These are phyloP conservation scores for Chalciporus pseudorubinellus DNA, from an alignment of 768 basidiomycete species.

Conservation along the genomic window DNA sequence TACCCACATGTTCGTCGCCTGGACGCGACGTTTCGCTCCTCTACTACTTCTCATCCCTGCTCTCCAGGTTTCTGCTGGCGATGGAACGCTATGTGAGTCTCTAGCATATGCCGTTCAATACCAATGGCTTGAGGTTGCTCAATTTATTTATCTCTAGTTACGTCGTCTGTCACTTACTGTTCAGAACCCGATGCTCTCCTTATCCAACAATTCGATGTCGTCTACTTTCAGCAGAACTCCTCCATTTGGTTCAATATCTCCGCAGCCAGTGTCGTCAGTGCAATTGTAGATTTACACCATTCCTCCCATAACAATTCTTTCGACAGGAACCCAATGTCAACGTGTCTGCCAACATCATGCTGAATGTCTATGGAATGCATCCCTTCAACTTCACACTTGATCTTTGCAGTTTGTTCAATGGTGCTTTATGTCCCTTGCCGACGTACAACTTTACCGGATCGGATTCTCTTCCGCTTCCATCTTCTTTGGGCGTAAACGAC, in stretches of 20 bases:
- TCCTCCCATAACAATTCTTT: constrained; percentile 15
- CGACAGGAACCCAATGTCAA: constrained; percentile 68
- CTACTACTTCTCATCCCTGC: constrained; percentile 41
- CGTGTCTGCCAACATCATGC: constrained; percentile 76
- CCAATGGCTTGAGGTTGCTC: constrained; percentile 4
- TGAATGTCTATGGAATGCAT: constrained; percentile 86
- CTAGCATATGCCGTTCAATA: background rate
- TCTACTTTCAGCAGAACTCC: constrained; percentile 65
- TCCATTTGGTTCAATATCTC: constrained; percentile 84
- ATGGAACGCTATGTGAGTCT: constrained; percentile 61
- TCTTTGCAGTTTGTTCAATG: constrained; percentile 74
- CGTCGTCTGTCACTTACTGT: constrained; percentile 88
- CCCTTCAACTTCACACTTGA: constrained; percentile 84
- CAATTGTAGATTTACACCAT: background rate
- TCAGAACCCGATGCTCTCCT: constrained; percentile 76
- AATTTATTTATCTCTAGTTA: constrained; percentile 46
- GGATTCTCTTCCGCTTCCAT: constrained; percentile 63
- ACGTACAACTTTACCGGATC: constrained; percentile 87
- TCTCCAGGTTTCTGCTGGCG: constrained; percentile 43
- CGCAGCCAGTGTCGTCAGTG: constrained; percentile 79
- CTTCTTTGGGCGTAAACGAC: constrained; percentile 51
- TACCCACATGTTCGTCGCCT: constrained; percentile 65
- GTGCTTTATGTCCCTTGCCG: constrained; percentile 79
- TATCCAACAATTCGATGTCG: constrained; percentile 72
- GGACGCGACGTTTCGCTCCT: constrained; percentile 60